Conservation (phyloP, 2,329 filamentous ascomycete species). For the Samsoniella hepiali region DNA sequence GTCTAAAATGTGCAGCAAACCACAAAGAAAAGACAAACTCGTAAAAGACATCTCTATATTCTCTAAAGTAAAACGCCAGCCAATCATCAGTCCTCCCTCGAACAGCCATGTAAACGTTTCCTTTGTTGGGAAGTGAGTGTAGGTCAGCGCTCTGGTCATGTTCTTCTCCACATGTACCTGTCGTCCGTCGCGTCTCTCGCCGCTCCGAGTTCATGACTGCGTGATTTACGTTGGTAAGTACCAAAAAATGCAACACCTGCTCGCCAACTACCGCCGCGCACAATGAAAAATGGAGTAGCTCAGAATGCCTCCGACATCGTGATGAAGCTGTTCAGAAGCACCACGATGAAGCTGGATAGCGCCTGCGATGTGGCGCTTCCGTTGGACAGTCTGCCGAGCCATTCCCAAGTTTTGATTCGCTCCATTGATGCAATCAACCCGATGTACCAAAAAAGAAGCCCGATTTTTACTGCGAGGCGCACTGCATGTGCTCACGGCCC, state of each 20-base stretch:
- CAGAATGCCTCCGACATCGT: background rate
- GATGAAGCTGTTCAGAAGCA: no score
- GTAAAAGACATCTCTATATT: slow-evolving; percentile 4
- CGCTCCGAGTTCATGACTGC: background rate
- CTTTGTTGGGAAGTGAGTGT: background rate
- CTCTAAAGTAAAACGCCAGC: slow-evolving; percentile 19
- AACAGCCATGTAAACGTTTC: background rate
- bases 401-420: background rate
- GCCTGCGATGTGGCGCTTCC: background rate
- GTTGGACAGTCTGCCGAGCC: background rate
- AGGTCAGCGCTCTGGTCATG: background rate
- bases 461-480: slow-evolving; percentile 72
- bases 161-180: background rate
- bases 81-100: slow-evolving; percentile 1
- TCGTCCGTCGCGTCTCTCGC: background rate
- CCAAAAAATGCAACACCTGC: background rate
- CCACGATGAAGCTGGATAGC: no score
- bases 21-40: background rate
- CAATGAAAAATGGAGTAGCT: background rate
- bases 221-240: background rate
- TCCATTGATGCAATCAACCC: background rate
- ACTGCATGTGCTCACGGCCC: slow-evolving; percentile 78
- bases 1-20: slow-evolving; percentile 10
- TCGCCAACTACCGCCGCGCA: background rate
- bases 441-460: background rate